phyloP scores from a whole-genome alignment of 1,139 yeast species.

The Blastobotrys buckinghamii region DNA sequence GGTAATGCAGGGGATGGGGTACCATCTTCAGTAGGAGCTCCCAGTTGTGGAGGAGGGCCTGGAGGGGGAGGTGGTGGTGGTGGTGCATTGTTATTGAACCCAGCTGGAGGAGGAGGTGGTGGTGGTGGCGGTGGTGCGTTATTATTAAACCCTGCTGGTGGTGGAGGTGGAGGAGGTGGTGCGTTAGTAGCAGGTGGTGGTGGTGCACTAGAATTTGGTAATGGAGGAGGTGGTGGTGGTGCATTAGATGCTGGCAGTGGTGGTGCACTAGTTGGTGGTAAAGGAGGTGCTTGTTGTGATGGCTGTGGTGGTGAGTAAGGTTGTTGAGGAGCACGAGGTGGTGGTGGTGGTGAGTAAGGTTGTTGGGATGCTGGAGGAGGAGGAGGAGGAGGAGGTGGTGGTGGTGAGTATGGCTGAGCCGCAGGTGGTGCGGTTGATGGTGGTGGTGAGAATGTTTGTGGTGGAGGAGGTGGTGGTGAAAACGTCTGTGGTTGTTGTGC shows the following conservation, averaged over 20 bases:
- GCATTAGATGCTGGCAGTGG: slow-evolving; percentile 16
- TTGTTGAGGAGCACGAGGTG: slow-evolving; percentile 15
- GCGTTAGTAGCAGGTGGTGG: slow-evolving; percentile 21
- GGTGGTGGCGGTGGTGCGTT: slow-evolving; percentile 26
- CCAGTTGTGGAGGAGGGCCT: too few species aligned
- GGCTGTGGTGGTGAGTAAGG: slow-evolving; percentile 11
- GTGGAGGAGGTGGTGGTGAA: slow-evolving; percentile 10
- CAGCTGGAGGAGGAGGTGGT: slow-evolving; percentile 28
- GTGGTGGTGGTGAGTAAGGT: slow-evolving; percentile 20
- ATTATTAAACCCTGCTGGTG: slow-evolving; percentile 19
- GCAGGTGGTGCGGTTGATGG: slow-evolving; percentile 16
- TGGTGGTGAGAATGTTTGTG: slow-evolving; percentile 7
- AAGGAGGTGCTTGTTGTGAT: slow-evolving; percentile 15
- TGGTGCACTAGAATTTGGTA: too few species aligned
- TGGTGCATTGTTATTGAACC: slow-evolving; percentile 20
- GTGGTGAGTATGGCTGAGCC: slow-evolving; percentile 18
- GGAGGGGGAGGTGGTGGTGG: slow-evolving; percentile 37
- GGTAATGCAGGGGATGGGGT: slow-evolving; percentile 37
- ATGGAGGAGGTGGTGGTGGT: slow-evolving; percentile 30
- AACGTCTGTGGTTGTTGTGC: too few species aligned
- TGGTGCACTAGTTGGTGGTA: slow-evolving; percentile 21
- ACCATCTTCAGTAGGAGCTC: slow-evolving; percentile 34
- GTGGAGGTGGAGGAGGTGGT: slow-evolving; percentile 32
- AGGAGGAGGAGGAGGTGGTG: slow-evolving; percentile 5
- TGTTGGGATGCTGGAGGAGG: slow-evolving; percentile 20